Evolutionary conservation across 495 filamentous ascomycete species (phyloP), one percentile per base, ranked within the genome.

Genomic region (Sordaria brevicollis): DNA sequence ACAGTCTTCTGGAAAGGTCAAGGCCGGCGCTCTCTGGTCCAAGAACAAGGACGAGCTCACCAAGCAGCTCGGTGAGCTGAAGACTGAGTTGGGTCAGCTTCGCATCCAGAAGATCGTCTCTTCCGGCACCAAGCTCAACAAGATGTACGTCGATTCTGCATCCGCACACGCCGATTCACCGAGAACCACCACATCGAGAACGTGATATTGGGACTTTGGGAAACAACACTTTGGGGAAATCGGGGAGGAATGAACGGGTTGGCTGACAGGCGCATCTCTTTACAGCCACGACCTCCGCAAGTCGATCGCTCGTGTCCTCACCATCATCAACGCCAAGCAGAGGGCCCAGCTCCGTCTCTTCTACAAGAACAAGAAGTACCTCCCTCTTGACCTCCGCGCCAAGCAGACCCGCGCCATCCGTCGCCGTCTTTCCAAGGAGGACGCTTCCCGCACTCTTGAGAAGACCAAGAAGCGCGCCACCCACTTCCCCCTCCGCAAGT

Each of bases 301-400:
- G 90, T 94, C 93, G 70, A 96, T 99, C 82, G 96, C 95, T 81
- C 93, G 93, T 76, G 91, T 97, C 84, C 89, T 98, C 74, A 99
- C 95, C 81, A 89, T 98, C 87, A 97, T 98, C 90, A 98, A 98
- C 89, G 89, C 92, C 83, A 98, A 94, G 88, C 96, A 98, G 87
- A 90, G 95, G 79, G 86, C 93, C 68, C 95, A 98, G 85, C 92
- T 99, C 77, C 94, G 95, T 79, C 85, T 99, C 74, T 98, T 97
- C 90, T 99, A 99, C 89, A 95, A 96, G 88, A 89, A 89, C 88
- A 98, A 97, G 91, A 98, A 97, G 87, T 97, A 97, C 88, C 85
- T 93, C 43, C 94, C 93, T 69, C 92, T 98, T 77, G 95, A 98
- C 82, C 93, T 99, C 85, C 91, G 95, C 81, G 86, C 93, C 79